Conservation (phyloP, 805 yeast genomes). For the Lachancea mirantina region DNA sequence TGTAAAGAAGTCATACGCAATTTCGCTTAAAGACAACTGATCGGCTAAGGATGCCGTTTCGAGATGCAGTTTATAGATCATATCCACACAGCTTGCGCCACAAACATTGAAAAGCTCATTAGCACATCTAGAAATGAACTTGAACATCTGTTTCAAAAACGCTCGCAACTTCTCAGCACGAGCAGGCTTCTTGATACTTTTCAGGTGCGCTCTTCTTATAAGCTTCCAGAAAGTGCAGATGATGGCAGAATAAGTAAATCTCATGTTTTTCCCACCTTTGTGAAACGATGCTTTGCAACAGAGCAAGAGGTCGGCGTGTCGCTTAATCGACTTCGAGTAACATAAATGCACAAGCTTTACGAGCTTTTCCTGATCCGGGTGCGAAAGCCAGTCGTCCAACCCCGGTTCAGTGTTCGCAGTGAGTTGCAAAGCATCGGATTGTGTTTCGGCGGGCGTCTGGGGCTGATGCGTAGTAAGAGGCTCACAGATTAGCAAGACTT, state of each 20-base stretch:
- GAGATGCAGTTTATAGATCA: slow-evolving; percentile 42
- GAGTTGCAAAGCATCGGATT: slow-evolving; percentile 37
- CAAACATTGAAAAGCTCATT: slow-evolving; percentile 49
- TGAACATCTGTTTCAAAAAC: slow-evolving; percentile 50
- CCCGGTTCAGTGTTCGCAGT: slow-evolving; percentile 15
- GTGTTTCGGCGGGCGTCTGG: slow-evolving; percentile 12
- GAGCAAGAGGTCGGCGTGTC: slow-evolving; percentile 35
- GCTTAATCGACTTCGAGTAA: slow-evolving; percentile 14
- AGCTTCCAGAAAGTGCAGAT: slow-evolving; percentile 54
- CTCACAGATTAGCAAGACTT: slow-evolving; percentile 17
- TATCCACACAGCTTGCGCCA: slow-evolving; percentile 26
- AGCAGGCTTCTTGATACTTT: slow-evolving; percentile 17
- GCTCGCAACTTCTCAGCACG: slow-evolving; percentile 17
- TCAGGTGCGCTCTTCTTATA: slow-evolving; percentile 42
- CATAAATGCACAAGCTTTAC: slow-evolving; percentile 66
- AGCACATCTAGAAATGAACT: slow-evolving; percentile 60
- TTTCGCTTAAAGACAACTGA: slow-evolving; percentile 60
- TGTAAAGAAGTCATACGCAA: slow-evolving; percentile 80
- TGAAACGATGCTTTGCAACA: slow-evolving; percentile 21
- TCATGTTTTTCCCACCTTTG: slow-evolving; percentile 45
- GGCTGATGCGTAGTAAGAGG: slow-evolving; percentile 15
- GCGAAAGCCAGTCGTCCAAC: slow-evolving; percentile 19
- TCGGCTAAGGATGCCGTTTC: slow-evolving; percentile 74
- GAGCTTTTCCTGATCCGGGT: slow-evolving; percentile 47
- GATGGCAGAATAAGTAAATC: slow-evolving; percentile 70